These are phyloP conservation scores for Rubus parviflorus DNA, from an alignment of 306 rosid genomes.

Conservation along the genomic window DNA sequence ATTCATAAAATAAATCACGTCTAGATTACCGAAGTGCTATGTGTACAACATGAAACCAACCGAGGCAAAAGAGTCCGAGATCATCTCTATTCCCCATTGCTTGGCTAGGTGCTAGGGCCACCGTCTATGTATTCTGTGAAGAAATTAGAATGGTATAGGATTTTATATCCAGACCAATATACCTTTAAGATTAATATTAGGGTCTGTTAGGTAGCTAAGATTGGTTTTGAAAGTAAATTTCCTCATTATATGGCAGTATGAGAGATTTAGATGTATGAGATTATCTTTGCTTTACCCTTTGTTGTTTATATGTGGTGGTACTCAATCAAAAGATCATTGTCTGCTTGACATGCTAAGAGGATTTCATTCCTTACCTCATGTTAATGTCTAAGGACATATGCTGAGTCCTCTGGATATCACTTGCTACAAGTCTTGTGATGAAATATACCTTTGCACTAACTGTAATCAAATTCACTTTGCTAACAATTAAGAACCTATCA, in stretches of 20 bases:
- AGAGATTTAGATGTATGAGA: background rate
- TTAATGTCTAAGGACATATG: too few species aligned
- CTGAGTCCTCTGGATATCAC: too few species aligned
- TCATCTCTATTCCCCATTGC: background rate
- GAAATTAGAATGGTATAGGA: background rate
- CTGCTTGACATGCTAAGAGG: too few species aligned
- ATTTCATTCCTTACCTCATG: too few species aligned
- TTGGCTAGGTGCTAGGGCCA: background rate
- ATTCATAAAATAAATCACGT: background rate
- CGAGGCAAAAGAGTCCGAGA: background rate
- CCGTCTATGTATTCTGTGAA: background rate
- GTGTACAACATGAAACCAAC: background rate
- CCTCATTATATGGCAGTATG: background rate
- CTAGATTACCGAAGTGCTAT: background rate
- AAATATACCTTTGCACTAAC: too few species aligned
- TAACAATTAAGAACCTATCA: too few species aligned
- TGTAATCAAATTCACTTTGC: too few species aligned
- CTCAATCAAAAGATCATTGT: background rate
- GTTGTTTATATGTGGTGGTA: background rate
- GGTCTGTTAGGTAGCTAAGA: background rate
- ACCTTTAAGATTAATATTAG: background rate
- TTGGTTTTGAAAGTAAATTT: background rate
- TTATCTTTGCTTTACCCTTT: background rate
- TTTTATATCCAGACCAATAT: background rate
- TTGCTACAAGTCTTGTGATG: too few species aligned